Evolutionary conservation across 2,329 filamentous ascomycete genomes (phyloP), one percentile per base, ranked within the genome.

Genomic region (Mollisiaceae sp.): DNA sequence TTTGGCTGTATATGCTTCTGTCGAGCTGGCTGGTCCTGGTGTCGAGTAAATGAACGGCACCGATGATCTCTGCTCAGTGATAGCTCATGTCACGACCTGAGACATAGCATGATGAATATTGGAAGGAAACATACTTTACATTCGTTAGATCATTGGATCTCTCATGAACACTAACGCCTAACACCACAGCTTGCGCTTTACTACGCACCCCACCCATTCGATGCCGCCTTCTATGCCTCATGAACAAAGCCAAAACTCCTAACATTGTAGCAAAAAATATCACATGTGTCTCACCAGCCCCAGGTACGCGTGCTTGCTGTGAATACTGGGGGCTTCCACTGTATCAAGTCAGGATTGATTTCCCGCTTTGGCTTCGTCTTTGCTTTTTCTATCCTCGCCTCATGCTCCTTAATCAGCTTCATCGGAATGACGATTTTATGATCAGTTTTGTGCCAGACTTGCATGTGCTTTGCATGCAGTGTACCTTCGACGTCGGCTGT

Each of bases 291-390:
- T 32, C 82, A 97, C 94, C 94, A 98, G 67, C 94, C 96, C 95
- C 95, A 98, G 14, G 94, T 98, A 72, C 94, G 86, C 71, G 88
- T 92, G 15, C 91, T 92, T 0, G 94, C 94, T 32, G 91, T 94
- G 75, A 98, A 98, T 0, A 97, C 91, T 0, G 95, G 95, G 12
- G 95, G 94, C 78, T 97, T 98, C 95, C 95, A 99, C 74, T 93
- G 90, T 64, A 99, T 88, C 73, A 86, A 86, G 22, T 87, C 85
- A 0, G 94, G 84, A 67, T 97, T 91, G 69, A 99, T 94, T 54
- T 85, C 80, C 62, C 91, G 85, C 77, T 89, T 90, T 65, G 89
- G 87, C 79, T 96, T 97, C 61, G 86, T 76, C 79, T 91, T 93
- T 70, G 91, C 87, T 79, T 93, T 96, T 72, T 93, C 91, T 70